Percentiles rank a stretch among this genome's conserved stretches.
These are phyloP conservation scores for Suillus tomentosus DNA, from an alignment of 768 basidiomycete genomes.

Conservation along the genomic window DNA sequence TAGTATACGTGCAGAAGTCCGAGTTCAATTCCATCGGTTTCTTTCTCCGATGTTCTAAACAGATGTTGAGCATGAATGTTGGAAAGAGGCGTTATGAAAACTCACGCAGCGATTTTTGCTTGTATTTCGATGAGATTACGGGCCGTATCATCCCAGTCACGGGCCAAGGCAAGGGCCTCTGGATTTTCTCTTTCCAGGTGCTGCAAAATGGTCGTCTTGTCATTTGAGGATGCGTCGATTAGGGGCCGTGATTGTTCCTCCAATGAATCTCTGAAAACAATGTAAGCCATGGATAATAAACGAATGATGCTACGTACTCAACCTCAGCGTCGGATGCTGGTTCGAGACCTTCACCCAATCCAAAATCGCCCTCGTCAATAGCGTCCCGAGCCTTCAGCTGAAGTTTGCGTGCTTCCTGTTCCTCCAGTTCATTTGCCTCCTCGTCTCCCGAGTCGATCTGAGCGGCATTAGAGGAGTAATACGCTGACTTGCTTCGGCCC, in stretches of 20 bases:
- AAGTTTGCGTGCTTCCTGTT: slow-evolving; percentile 80
- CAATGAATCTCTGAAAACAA: slow-evolving; percentile 18
- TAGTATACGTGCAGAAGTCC: slow-evolving; percentile 86
- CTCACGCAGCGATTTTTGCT: slow-evolving; percentile 58
- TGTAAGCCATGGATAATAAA: background rate
- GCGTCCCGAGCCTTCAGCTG: slow-evolving; percentile 74
- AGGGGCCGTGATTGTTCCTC: slow-evolving; percentile 10
- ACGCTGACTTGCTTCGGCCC: slow-evolving; percentile 78
- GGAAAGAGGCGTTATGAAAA: background rate
- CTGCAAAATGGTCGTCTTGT: slow-evolving; percentile 61
- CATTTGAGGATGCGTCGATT: slow-evolving; percentile 43
- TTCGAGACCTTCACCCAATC: slow-evolving; percentile 64
- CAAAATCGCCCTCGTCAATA: slow-evolving; percentile 82
- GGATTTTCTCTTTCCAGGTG: slow-evolving; percentile 76
- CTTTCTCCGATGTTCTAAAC: slow-evolving; percentile 49
- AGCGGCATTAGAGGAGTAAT: slow-evolving; percentile 85
- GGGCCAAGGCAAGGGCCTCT: slow-evolving; percentile 76
- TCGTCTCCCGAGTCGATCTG: slow-evolving; percentile 85
- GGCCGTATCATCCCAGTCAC: slow-evolving; percentile 81
- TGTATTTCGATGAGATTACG: slow-evolving; percentile 52
- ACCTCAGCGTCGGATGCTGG: slow-evolving; percentile 27
- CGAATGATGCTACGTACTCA: slow-evolving; percentile 27
- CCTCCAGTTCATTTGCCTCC: slow-evolving; percentile 85
- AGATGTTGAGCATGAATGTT: slow-evolving; percentile 1
- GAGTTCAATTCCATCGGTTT: slow-evolving; percentile 54